Percentiles rank a stretch among this genome's conserved stretches.
Evolutionary conservation across 2,329 filamentous ascomycete species (phyloP).

Genomic region (Fusarium sp.): DNA sequence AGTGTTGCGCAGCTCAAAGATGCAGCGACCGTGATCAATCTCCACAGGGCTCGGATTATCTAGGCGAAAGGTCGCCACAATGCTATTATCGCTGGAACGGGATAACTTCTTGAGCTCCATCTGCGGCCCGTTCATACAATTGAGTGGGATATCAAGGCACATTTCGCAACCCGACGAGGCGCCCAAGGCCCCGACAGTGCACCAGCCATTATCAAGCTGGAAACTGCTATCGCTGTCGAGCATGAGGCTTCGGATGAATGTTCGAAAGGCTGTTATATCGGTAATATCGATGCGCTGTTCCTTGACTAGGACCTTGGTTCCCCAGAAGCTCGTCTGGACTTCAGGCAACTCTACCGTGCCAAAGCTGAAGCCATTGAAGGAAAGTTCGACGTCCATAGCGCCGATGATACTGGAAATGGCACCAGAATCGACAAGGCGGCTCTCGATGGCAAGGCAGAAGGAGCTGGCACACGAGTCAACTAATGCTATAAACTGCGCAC

Average conservation of each 20-base stretch:
- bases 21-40: slow-evolving; percentile 46
- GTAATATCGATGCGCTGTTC: slow-evolving; percentile 46
- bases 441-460: slow-evolving; percentile 46
- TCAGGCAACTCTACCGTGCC: slow-evolving; percentile 48
- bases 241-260: slow-evolving; percentile 48
- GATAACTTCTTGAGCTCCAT: slow-evolving; percentile 38
- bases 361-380: slow-evolving; percentile 45
- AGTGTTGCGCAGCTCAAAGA: slow-evolving; percentile 48
- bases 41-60: slow-evolving; percentile 48
- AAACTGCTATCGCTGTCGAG: slow-evolving; percentile 43
- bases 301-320: slow-evolving; percentile 41
- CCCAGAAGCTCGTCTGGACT: slow-evolving; percentile 43
- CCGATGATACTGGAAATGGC: slow-evolving; percentile 47
- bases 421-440: slow-evolving; percentile 46
- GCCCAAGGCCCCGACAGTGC: slow-evolving; percentile 43
- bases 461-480: slow-evolving; percentile 38
- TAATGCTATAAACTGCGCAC: neutral
- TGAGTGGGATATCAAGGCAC: slow-evolving; percentile 41
- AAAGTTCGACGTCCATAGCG: slow-evolving; percentile 45
- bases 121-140: slow-evolving; percentile 43
- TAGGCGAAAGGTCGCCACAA: slow-evolving; percentile 41
- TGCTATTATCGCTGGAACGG: slow-evolving; percentile 18
- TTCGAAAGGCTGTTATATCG: slow-evolving; percentile 44
- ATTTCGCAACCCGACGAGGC: slow-evolving; percentile 37
- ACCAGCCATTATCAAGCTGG: slow-evolving; percentile 45